Evolutionary conservation across 2,329 filamentous ascomycete species (phyloP).

Genomic region (Xylaria sp.): DNA sequence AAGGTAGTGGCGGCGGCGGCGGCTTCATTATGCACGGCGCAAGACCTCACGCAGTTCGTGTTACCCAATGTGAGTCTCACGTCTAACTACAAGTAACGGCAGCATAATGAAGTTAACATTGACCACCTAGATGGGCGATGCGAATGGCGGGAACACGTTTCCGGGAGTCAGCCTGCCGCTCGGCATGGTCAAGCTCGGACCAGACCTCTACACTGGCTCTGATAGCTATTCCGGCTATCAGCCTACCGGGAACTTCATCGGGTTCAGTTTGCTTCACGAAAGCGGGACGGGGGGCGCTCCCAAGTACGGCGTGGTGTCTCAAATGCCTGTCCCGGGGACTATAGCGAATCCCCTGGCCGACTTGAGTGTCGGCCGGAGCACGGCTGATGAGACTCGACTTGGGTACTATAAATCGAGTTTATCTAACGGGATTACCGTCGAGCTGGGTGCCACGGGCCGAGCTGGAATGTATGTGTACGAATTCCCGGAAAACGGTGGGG

Average conservation of each 20-base stretch:
- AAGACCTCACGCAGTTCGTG: constrained; percentile 31
- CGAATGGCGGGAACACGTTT: constrained; percentile 60
- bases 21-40: constrained; percentile 17
- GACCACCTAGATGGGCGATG: constrained; percentile 55
- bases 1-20: neutral
- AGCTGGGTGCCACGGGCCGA: constrained; percentile 66
- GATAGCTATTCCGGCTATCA: constrained; percentile 66
- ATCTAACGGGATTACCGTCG: constrained; percentile 64
- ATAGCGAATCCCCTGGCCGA: constrained; percentile 65
- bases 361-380: constrained; percentile 64
- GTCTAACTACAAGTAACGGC: neutral
- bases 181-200: constrained; percentile 62
- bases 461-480: constrained; percentile 70
- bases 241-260: constrained; percentile 63
- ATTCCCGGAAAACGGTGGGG: constrained; percentile 57
- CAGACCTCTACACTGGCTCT: constrained; percentile 59
- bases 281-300: constrained; percentile 74
- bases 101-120: neutral
- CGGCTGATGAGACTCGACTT: constrained; percentile 62
- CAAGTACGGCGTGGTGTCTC: constrained; percentile 74
- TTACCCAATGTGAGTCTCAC: constrained; percentile 30
- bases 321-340: constrained; percentile 64
- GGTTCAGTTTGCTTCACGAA: constrained; percentile 73
- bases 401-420: constrained; percentile 70
- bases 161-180: constrained; percentile 60